Evolutionary conservation across 1,284 basidiomycete species (phyloP).

Genomic region (Austroboletus niveus): DNA sequence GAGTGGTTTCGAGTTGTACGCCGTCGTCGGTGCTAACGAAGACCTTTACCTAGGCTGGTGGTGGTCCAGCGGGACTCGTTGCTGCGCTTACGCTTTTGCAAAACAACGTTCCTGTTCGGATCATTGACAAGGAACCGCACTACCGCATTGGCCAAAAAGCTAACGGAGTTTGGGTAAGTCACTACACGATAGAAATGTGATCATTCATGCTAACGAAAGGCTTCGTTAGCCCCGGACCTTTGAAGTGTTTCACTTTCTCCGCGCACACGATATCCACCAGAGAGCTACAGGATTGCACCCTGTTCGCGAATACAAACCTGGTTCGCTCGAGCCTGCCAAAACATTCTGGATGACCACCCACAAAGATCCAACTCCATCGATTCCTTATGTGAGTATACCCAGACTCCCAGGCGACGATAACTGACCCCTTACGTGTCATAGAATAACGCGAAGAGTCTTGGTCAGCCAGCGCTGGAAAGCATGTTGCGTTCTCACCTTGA

Average conservation of each 20-base stretch:
- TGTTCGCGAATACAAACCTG: constrained; percentile 20
- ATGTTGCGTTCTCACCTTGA: constrained; percentile 33
- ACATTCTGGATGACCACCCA: constrained; percentile 3
- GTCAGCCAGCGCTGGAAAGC: constrained; percentile 33
- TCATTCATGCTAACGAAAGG: background rate
- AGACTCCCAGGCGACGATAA: background rate
- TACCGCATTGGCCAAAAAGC: constrained; percentile 29
- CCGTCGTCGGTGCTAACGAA: background rate
- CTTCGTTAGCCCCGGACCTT: constrained; percentile 28
- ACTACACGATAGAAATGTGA: background rate
- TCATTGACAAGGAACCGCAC: constrained; percentile 33
- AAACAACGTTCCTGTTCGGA: constrained; percentile 39
- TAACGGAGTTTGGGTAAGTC: constrained; percentile 27
- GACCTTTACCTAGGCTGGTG: constrained; percentile 34
- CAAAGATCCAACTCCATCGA: constrained; percentile 24
- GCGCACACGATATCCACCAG: constrained; percentile 18
- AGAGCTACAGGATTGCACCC: background rate
- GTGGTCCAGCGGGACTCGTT: constrained; percentile 48
- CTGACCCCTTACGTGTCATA: background rate
- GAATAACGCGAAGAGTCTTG: constrained; percentile 22
- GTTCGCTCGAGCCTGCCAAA: constrained; percentile 19
- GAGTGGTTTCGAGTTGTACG: background rate
- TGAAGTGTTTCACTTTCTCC: constrained; percentile 31
- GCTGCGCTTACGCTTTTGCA: constrained; percentile 46
- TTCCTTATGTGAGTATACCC: constrained; percentile 22